Evolutionary conservation across 345 rosid species (phyloP), one percentile per base, ranked within the genome.

Genomic region (Atalantia buxifolia): DNA sequence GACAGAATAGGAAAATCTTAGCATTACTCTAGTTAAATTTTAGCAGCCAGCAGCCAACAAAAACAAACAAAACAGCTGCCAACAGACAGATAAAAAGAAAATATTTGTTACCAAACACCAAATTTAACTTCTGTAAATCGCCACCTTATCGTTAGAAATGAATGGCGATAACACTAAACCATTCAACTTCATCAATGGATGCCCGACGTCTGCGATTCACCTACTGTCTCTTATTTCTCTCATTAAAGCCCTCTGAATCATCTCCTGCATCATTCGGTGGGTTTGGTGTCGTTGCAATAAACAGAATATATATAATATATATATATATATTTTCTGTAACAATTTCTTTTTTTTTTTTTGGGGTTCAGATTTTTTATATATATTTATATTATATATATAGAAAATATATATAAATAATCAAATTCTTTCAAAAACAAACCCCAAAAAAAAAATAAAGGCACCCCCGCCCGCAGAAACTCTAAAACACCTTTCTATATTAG

Each of bases 191-290:
- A 56, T 14, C 19, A 75, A 72, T 56, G 53, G 36, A 57, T 45
- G 60, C 12, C 16, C 55, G 16, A 53, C 19, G 57, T 19, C 57
- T 3, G 42, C 28, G 40, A 27, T 33, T 27, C 16, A 30, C 25
- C 81, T 13, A 24, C 78, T 38, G 1, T 4, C 66, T 40, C 72
- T 25, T n/a, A 8, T 35, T 28, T 64, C 63, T 76, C 75, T 77
- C 88, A 80, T 83, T 79, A 84, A 86, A 86, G 78, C 85, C 72
- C 81, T 42, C 60, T 21, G 56, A 84, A 61, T 78, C 65, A 57
- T 60, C 66, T 80, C 66, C 74, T 36, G 71, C 66, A 69, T 81
- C 65, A 80, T 64, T 55, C 81, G 79, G 85, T 84, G 72, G 86
- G 85, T 82, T 45, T 79, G 87, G 86, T 40, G 79, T 64, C 63